Evolutionary conservation across 768 basidiomycete genomes (phyloP), one percentile per base, ranked within the genome.

Genomic region (Phlebiopsis flavidoalba): DNA sequence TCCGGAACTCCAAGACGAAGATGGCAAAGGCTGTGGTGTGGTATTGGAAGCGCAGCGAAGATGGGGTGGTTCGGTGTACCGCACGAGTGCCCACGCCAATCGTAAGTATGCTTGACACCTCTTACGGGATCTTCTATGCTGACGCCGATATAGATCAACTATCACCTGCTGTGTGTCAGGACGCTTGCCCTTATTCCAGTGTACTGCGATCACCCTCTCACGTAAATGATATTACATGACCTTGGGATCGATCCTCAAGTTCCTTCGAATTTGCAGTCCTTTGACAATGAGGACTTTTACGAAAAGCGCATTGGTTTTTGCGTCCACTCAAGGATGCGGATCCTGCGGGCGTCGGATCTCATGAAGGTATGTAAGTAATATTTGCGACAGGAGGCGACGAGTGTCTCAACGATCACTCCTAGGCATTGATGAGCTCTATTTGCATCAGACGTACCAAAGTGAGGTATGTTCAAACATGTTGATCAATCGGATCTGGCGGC

Each of bases 61-160:
- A 50, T 93, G 91, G 91, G n/a, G n/a, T n/a, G n/a, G 82, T 85
- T 4, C 74, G n/a, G n/a, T 92, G n/a, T 56, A 85, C 85, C 26
- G 93, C n/a, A n/a, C n/a, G 93, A 31, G n/a, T n/a, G n/a, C n/a
- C n/a, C n/a, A 97, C 95, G 8, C 95, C 95, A 0, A 95, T 97
- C 61, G 91, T 95, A 71, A 74, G 90, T 73, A 10, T 37, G 1
- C 24, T 40, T 52, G 46, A 33, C 45, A 31, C 17, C 19, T 48
- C 11, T 37, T 6, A 50, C 24, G 5, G 19, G 19, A n/a, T n/a
- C n/a, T 17, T 1, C 48, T 4, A 19, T 24, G n/a, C 46, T 45
- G 33, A 55, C 35, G 17, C 15, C 24, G 4, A 24, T 48, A 7
- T 59, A 91, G 89, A 89, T 93, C 61, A 93, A 93, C 64, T n/a